Base-by-base conservation (phyloP, 2,329 filamentous ascomycete species). In the Corniculantispora saksenae region DNA sequence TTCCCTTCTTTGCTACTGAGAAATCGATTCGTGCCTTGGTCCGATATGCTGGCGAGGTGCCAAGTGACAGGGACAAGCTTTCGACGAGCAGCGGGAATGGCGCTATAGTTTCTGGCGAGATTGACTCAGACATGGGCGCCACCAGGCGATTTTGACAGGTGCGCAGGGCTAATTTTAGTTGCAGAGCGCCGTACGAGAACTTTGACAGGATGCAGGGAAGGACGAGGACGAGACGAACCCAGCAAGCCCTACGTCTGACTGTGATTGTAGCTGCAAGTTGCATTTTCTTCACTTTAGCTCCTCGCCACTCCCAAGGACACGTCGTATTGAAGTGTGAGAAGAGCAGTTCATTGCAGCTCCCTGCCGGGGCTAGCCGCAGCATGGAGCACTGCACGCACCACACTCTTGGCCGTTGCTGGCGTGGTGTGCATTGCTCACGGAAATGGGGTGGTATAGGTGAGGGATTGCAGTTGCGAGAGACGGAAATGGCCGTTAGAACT, bases 71-170 rank as follows among this genome's bases (percentile, higher is more conserved):
- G 54, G 61, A 43, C 21, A 58, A 51, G 53, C 61, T 58, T 58
- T 64, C 29, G 54, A 58, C 29, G 50, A 55, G n/a, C 19, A 40
- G 32, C 43, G 54, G 54, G 61, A 63, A 63, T 51, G 53, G 53
- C 61, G 54, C 47, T 58, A 64, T 64, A 32, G 55, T 38, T 32
- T 64, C 45, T 64, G 54, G 61, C 48, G 45, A 64, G 61, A 64
- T 64, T 58, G 61, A 64, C 54, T 64, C 61, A 58, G 54, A 64
- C 61, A 64, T 64, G 43, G 53, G 61, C 61, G 54, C 54, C 61
- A 64, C 61, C 47, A 19, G 61, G 25, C 61, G 61, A 64, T 64
- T 64, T 64, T 64, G 61, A 64, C 61, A 64, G 54, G 61, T 53
- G 32, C 23, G 35, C 32, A 58, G 25, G 45, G 53, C 45, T 63